phyloP scores from a whole-genome alignment of 805 yeast genomes.

The Candida oleophila region DNA sequence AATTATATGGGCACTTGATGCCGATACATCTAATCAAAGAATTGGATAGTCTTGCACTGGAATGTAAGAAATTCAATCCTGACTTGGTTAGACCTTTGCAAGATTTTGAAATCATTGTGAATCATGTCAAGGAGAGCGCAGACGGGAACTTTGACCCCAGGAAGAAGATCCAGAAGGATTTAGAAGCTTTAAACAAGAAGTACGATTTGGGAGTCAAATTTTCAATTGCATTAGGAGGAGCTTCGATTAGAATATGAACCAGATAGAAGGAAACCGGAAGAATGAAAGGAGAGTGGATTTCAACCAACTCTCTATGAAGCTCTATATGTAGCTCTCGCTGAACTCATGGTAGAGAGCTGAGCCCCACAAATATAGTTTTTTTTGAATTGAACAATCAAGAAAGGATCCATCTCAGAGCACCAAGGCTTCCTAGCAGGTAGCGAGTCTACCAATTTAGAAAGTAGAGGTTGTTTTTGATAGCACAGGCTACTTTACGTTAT shows the following conservation, averaged over 20 bases:
- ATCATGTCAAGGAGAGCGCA: slow-evolving; percentile 39
- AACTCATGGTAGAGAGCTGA: no score
- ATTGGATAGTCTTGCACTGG: slow-evolving; percentile 29
- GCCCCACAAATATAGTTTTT: no score
- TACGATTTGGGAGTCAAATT: slow-evolving; percentile 44
- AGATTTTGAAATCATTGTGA: slow-evolving; percentile 48
- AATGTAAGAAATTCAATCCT: slow-evolving; percentile 14
- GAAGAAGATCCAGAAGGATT: slow-evolving; percentile 46
- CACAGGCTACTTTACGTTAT: no score
- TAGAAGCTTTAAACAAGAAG: slow-evolving; percentile 37
- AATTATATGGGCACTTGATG: slow-evolving; percentile 77
- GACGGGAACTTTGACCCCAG: slow-evolving; percentile 52
- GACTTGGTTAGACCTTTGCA: slow-evolving; percentile 31
- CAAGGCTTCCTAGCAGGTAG: no score
- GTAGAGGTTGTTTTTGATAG: no score
- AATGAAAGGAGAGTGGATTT: no score
- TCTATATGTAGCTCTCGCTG: no score
- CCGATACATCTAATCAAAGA: slow-evolving; percentile 65
- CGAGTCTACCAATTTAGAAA: no score
- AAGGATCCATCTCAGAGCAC: no score
- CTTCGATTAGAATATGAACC: slow-evolving; percentile 39
- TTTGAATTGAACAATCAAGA: no score
- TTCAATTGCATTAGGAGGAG: slow-evolving; percentile 57
- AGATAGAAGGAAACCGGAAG: no score
- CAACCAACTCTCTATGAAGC: no score